Conservation (phyloP, 148 eudicot species). For the Silene conica region DNA sequence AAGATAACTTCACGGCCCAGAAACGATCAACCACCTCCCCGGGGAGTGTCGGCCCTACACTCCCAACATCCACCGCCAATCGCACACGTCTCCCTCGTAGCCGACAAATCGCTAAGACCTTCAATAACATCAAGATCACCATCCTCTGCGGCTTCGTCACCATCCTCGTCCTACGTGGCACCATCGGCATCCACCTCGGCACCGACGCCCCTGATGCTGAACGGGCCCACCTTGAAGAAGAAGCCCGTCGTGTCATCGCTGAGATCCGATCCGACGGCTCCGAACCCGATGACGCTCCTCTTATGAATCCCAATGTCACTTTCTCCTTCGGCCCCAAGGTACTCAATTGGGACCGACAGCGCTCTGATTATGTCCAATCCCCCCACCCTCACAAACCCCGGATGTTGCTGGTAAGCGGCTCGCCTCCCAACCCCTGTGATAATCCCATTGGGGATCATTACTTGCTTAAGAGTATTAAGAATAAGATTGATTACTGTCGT, state of each 20-base stretch:
- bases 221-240: constrained; percentile 28
- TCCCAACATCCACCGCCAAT: constrained; percentile 32
- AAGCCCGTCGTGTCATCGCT: constrained; percentile 42
- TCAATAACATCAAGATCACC: constrained; percentile 45
- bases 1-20: constrained; percentile 33
- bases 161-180: constrained; percentile 55
- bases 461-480: constrained; percentile 62
- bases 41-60: not conserved
- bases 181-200: constrained; percentile 50
- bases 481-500: constrained; percentile 81
- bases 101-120: constrained; percentile 40
- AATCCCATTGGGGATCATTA: constrained; percentile 85
- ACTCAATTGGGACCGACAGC: constrained; percentile 49
- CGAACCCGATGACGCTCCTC: constrained; percentile 28
- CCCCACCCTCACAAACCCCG: constrained; percentile 38
- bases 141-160: constrained; percentile 50
- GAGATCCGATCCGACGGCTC: constrained; percentile 50
- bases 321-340: constrained; percentile 60
- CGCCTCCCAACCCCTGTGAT: constrained; percentile 74
- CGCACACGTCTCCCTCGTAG: constrained; percentile 25
- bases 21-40: constrained; percentile 23
- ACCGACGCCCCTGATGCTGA: constrained; percentile 18
- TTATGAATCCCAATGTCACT: constrained; percentile 32
- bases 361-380: constrained; percentile 38
- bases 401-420: constrained; percentile 65